Conservation (phyloP, 805 yeast genomes). For the Suhomyces canberraensis region DNA sequence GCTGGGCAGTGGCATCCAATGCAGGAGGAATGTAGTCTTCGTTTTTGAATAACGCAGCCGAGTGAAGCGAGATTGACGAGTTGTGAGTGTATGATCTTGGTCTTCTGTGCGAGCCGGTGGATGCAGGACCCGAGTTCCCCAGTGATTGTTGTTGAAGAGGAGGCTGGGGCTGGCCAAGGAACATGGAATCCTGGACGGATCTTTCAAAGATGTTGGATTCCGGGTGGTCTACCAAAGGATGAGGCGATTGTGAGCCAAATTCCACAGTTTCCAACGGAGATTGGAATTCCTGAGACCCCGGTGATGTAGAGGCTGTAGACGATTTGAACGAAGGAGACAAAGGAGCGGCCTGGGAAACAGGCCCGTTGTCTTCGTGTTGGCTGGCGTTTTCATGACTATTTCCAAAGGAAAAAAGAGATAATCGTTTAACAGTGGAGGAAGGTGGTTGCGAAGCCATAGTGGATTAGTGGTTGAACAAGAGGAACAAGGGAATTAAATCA, state of each 20-base stretch:
- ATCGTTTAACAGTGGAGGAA: constrained; percentile 14
- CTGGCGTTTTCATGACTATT: too few species aligned
- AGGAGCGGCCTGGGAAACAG: background rate
- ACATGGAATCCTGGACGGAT: constrained; percentile 34
- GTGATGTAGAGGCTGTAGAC: background rate
- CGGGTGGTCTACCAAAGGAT: constrained; percentile 17
- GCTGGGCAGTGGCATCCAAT: constrained; percentile 69
- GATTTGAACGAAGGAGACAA: background rate
- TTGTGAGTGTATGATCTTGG: constrained; percentile 18
- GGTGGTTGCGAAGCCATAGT: constrained; percentile 1
- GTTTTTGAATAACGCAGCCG: constrained; percentile 24
- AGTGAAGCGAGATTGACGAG: constrained; percentile 22
- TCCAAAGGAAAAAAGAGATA: constrained; percentile 25
- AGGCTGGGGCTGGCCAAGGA: constrained; percentile 10
- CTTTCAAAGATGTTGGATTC: constrained; percentile 38
- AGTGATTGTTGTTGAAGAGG: constrained; percentile 3
- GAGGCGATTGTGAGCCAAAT: constrained; percentile 8
- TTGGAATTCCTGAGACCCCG: constrained; percentile 2
- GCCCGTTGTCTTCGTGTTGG: constrained; percentile 4
- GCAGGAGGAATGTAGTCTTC: constrained; percentile 81
- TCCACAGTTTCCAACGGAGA: constrained; percentile 4
- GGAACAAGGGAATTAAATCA: too few species aligned
- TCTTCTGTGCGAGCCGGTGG: constrained; percentile 7
- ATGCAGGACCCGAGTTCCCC: background rate
- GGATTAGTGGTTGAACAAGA: background rate